A percentile compares a stretch with the other conserved stretches of the same genome.
phyloP scores from a whole-genome alignment of 495 filamentous ascomycete genomes.

The Clavariopsis aquatica region DNA sequence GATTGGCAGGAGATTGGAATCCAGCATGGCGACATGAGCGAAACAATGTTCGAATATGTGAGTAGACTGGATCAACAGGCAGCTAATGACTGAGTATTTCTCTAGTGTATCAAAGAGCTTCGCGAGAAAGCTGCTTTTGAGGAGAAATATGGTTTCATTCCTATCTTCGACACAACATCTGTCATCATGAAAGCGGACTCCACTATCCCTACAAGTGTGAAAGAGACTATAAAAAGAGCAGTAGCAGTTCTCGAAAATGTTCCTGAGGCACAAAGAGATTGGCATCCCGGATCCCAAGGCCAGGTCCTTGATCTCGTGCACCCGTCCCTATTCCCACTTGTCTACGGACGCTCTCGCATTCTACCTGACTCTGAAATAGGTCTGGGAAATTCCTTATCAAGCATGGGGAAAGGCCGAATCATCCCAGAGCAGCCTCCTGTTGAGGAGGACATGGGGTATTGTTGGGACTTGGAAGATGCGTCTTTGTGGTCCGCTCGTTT shows the following conservation, averaged over 20 bases:
- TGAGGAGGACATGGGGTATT: not conserved
- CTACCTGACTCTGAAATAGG: constrained; percentile 35
- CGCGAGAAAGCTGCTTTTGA: constrained; percentile 5
- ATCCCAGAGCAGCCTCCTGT: not conserved
- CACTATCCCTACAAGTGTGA: constrained; percentile 12
- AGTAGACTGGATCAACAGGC: no score
- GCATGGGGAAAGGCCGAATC: constrained; percentile 21
- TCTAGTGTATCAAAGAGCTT: constrained; percentile 18
- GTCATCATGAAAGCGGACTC: constrained; percentile 39
- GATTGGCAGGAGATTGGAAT: not conserved
- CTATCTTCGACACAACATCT: constrained; percentile 26
- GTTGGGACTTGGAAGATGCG: not conserved
- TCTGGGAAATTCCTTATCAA: constrained; percentile 8
- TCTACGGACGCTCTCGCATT: constrained; percentile 55
- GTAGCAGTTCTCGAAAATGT: constrained; percentile 36
- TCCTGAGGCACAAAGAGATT: constrained; percentile 51
- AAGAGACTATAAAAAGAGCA: constrained; percentile 14
- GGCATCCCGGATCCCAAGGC: constrained; percentile 57
- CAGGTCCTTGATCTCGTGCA: constrained; percentile 64
- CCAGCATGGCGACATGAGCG: constrained; percentile 8
- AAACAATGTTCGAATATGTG: constrained; percentile 12
- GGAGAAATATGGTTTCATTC: constrained; percentile 16
- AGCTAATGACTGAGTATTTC: constrained; percentile 1
- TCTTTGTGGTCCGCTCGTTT: constrained; percentile 44
- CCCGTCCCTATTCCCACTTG: constrained; percentile 61